Evolutionary conservation across 345 rosid genomes (phyloP), one percentile per base, ranked within the genome.

Genomic region (Anastatica hierochuntica): DNA sequence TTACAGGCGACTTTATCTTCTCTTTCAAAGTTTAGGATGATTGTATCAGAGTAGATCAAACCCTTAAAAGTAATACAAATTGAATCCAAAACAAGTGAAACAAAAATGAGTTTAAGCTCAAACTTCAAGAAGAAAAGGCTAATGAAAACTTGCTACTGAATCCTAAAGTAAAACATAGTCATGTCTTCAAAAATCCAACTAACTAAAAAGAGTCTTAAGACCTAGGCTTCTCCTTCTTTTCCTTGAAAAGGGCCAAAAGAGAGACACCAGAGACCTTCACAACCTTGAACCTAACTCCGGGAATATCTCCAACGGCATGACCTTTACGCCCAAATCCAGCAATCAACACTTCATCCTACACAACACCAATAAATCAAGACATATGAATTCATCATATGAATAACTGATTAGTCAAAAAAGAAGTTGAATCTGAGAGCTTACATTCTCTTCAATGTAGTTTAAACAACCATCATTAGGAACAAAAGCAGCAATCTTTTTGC

Each of bases 401-500:
- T 0, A 10, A 29, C 0, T 4, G 26, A 14, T 6, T 12, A 20
- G 1, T 43, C 1, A 30, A 33, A 10, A 12, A 8, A 1, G 7
- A 6, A 27, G 34, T 10, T 34, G n/a, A n/a, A n/a, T n/a, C n/a
- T n/a, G n/a, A 7, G 0, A 29, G 42, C 54, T 69, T 17, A 90
- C 95, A 60, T 90, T 90, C 49, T 90, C 98, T 52, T 90, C 98
- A 0, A 83, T 87, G 80, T 68, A 84, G 80, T 90, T 90, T 56
- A 90, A 81, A 75, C 98, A 88, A 79, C 95, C 94, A 67, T 90
- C 98, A 5, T 85, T 88, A 4, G 96, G 95, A 14, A 90, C 98
- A 43, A 90, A 90, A 30, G 98, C 98, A 39, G 95, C 95, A 52
- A 90, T 90, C 76, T 90, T 90, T 75, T 90, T 90, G 0, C 94